Evolutionary conservation across 1,139 yeast genomes (phyloP), one percentile per base, ranked within the genome.

Genomic region (Geotrichum klebahnii): DNA sequence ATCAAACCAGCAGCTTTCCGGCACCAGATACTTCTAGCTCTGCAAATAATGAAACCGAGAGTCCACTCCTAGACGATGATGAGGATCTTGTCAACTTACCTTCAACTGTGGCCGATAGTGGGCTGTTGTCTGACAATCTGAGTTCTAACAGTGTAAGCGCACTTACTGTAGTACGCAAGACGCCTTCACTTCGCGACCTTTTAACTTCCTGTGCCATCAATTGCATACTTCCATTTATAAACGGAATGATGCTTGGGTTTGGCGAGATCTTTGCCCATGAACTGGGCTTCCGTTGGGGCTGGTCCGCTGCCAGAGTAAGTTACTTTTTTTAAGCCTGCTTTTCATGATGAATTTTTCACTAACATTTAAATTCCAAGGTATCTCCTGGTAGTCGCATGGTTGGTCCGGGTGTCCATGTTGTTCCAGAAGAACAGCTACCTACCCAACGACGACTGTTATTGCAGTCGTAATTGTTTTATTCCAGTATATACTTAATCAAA

Each of bases 191-290:
- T 26, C 36, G 45, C 19, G 40, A 51, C 22, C 28, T 53, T 44
- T 31, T 53, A 29, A 45, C 46, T 17, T 29, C 47, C 5, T 20
- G 59, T 19, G 79, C 89, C 2, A 81, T 92, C 57, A 90, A 92
- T 61, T 69, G 90, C 59, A 67, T 89, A 3, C 71, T 92, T 46
- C 98, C 98, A 2, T 89, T 92, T 62, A 73, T 92, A 56, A 92
- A 92, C 64, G 98, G 98, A 9, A 74, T 92, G 71, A 90, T 90
- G 96, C 77, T 92, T 54, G 98, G 98, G 0, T 88, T 90, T 67
- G 98, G 98, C 1, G 98, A 92, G 70, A 83, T 92, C 22, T 73
- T 87, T 57, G 98, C 97, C 14, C 97, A 90, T 65, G 97, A 92
- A 64, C 71, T 90, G 44, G 95, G 96, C 8, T 85, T 85, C 72